phyloP scores from a whole-genome alignment of 1,284 basidiomycete species.

The Serendipita sp. region DNA sequence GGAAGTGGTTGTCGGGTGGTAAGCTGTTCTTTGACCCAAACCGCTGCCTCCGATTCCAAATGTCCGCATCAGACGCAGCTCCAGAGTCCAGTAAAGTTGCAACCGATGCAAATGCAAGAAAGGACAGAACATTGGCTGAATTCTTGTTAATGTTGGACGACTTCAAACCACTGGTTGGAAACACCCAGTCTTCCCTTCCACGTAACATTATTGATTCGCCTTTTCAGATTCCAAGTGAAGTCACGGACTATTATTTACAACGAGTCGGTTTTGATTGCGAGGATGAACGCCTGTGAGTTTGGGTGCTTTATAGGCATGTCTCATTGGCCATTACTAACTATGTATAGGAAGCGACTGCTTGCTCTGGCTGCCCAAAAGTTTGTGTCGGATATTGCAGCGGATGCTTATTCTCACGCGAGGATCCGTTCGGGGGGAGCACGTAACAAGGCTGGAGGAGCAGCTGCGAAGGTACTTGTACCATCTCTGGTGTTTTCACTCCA shows the following conservation, averaged over 20 bases:
- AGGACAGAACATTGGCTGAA: constrained; percentile 82
- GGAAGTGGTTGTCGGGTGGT: background rate
- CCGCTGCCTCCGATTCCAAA: background rate
- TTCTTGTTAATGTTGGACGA: constrained; percentile 94
- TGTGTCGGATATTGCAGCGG: constrained; percentile 89
- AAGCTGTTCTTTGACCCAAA: background rate
- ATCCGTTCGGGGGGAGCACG: constrained; percentile 61
- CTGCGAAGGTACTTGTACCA: constrained; percentile 11
- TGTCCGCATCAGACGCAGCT: background rate
- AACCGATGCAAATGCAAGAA: constrained; percentile 34
- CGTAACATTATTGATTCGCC: background rate
- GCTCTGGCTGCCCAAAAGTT: constrained; percentile 97
- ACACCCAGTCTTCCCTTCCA: background rate
- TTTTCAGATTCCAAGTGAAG: constrained; percentile 86
- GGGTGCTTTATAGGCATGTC: background rate
- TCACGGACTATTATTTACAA: constrained; percentile 96
- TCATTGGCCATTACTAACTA: constrained; percentile 10
- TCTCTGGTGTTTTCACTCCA: background rate
- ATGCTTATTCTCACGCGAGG: constrained; percentile 95
- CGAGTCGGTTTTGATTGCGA: constrained; percentile 92
- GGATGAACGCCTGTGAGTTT: constrained; percentile 75
- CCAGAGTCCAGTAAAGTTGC: background rate
- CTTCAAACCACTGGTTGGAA: constrained; percentile 80
- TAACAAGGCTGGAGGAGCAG: constrained; percentile 29
- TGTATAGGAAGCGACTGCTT: constrained; percentile 72